Percentiles rank a stretch among this genome's conserved stretches.
Evolutionary conservation across 768 basidiomycete genomes (phyloP).

Genomic region (Termitomyces heimii): DNA sequence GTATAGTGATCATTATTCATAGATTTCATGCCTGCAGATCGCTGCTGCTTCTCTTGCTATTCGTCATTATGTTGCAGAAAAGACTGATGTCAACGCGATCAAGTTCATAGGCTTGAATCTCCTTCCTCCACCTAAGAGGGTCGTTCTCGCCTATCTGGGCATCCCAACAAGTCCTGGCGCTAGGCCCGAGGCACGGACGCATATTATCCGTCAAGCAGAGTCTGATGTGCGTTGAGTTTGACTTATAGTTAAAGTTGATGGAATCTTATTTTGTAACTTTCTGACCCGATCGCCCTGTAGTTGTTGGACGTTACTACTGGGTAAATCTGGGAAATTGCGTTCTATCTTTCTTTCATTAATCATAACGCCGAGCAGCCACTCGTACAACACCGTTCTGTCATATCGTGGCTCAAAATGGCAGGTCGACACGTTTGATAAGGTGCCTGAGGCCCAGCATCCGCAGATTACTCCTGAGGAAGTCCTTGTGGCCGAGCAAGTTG

Average conservation of each 20-base stretch:
- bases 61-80: constrained; percentile 43
- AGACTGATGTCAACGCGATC: constrained; percentile 59
- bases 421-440: constrained; percentile 49
- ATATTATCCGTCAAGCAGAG: constrained; percentile 68
- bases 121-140: constrained; percentile 67
- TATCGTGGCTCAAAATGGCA: constrained; percentile 52
- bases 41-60: constrained; percentile 54
- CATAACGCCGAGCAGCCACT: constrained; percentile 18
- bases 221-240: constrained; percentile 53
- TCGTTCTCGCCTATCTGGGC: constrained; percentile 72
- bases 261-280: not conserved
- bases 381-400: constrained; percentile 54
- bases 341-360: constrained; percentile 7
- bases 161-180: constrained; percentile 62
- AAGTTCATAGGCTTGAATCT: constrained; percentile 67
- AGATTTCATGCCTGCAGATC: constrained; percentile 40
- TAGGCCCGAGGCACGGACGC: constrained; percentile 41
- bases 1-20: not conserved
- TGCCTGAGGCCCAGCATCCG: constrained; percentile 69
- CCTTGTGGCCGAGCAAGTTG: constrained; percentile 61
- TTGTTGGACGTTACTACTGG: constrained; percentile 75
- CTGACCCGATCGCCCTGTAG: constrained; percentile 27
- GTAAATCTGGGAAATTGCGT: constrained; percentile 26
- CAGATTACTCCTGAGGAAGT: constrained; percentile 86
- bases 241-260: not conserved